A percentile compares a stretch with the other conserved stretches of the same genome.
Evolutionary conservation across 2,329 filamentous ascomycete genomes (phyloP).

Genomic region (Chalaropsis ovoidea): DNA sequence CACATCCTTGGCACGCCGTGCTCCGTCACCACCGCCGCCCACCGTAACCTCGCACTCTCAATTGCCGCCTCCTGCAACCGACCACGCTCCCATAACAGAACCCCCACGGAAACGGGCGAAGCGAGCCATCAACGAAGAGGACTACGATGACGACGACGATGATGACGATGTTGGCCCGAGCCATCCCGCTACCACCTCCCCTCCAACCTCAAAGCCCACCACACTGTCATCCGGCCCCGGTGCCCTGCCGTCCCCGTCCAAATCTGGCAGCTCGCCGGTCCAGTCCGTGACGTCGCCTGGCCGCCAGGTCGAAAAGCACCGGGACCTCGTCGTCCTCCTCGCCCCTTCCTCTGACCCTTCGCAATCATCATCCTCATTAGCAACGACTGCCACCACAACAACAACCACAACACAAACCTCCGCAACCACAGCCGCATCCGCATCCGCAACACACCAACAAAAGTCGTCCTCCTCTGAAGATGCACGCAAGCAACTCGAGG

Average conservation of each 20-base stretch:
- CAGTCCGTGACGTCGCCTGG: conserved; percentile 51
- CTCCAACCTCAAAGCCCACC: conserved; percentile 37
- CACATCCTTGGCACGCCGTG: conserved; percentile 50
- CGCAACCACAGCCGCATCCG: conserved; percentile 38
- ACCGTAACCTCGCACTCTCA: conserved; percentile 15
- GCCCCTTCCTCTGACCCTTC: conserved; percentile 14
- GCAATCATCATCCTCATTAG: conserved; percentile 5
- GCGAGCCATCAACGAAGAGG: conserved; percentile 70
- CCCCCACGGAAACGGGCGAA: conserved; percentile 63
- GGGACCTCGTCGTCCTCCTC: conserved; percentile 24
- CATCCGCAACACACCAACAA: conserved; percentile 35
- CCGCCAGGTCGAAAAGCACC: conserved; percentile 21
- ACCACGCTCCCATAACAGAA: conserved; percentile 49
- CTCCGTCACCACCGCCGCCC: conserved; percentile 29
- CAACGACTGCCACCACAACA: background rate
- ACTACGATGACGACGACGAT: conserved; percentile 76
- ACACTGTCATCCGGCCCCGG: conserved; percentile 44
- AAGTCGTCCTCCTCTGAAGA: conserved; percentile 67
- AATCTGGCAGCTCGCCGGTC: conserved; percentile 57
- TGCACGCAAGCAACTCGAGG: conserved; percentile 84
- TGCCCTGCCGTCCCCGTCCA: conserved; percentile 56
- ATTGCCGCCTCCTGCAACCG: conserved; percentile 45
- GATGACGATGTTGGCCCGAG: conserved; percentile 50
- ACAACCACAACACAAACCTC: background rate
- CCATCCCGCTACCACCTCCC: conserved; percentile 39